Base-by-base conservation (phyloP, 1,284 basidiomycete species). In the Ceratobasidium sp. region DNA sequence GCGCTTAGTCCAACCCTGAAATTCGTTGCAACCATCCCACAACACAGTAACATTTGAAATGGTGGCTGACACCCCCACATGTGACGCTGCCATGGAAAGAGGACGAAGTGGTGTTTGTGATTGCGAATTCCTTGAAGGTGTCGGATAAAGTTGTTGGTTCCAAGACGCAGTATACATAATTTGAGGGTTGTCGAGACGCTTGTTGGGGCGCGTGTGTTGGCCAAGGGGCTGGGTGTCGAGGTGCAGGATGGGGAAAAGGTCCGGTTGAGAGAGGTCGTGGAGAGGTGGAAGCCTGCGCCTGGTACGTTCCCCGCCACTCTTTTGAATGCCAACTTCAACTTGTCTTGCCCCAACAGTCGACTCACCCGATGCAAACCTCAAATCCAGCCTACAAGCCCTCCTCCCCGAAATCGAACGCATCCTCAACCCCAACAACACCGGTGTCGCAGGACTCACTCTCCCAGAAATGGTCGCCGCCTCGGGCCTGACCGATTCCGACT, bases 151-250 rank as follows among this genome's bases (percentile, higher is more conserved):
- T 89, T 1, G 86, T 91, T 75, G 88, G 88, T 53, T 90, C 93
- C 1, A 92, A 91, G 77, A 88, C 86, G 64, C 86, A 89, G 58
- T 96, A n/a, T n/a, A n/a, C n/a, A 96, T 84, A 96, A 96, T 81
- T 85, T 96, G 43, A 91, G 94, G 24, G 93, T 95, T 24, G 91
- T 96, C 22, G 95, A 96, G 82, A 92, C 90, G 0, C 88, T 94
- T 34, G 90, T 89, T 66, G 91, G 89, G 1, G 92, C 94, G 0
- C 86, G 92, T 16, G 84, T 94, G 6, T 86, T 96, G 13, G 88
- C 89, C 0, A 84, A 85, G 31, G 81, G 84, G 5, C 86, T 93
- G 43, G 86, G 84, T 0, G 80, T 91, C 29, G 54, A 79, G 0
- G 81, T 86, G 9, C 83, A 79, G 0, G 64, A 79, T 37, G 83